Conservation (phyloP, 192 early-diverging fungal species). For the Umbelopsis isabellina region DNA sequence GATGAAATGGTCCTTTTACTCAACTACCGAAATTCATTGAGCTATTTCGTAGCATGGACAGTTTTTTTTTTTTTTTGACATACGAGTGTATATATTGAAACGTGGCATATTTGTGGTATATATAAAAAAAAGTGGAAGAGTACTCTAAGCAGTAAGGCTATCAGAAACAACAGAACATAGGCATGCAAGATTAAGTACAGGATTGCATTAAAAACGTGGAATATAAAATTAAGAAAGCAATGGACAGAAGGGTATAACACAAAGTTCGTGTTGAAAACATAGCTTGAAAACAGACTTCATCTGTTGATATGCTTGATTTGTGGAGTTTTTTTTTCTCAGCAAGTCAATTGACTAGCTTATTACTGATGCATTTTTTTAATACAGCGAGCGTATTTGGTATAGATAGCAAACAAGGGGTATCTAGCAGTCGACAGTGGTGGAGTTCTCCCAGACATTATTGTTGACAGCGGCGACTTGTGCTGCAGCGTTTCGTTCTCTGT, state of each 20-base stretch:
- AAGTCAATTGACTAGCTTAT: background rate
- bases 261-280: slow-evolving; percentile 11
- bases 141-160: slow-evolving; percentile 13
- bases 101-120: slow-evolving; percentile 2
- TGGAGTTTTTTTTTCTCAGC: background rate
- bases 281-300: background rate
- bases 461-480: slow-evolving; percentile 1
- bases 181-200: slow-evolving; percentile 20
- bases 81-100: background rate
- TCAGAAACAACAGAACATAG: slow-evolving; percentile 6
- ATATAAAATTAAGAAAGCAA: background rate
- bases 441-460: background rate
- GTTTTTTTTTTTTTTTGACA: background rate
- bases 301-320: background rate
- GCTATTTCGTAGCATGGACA: too few species aligned
- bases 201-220: background rate
- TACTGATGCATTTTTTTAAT: background rate
- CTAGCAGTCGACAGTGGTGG: slow-evolving; percentile 7
- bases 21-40: too few species aligned
- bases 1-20: too few species aligned
- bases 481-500: slow-evolving; percentile 23
- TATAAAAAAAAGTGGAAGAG: background rate
- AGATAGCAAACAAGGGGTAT: too few species aligned
- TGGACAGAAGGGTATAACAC: slow-evolving; percentile 1
- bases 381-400: too few species aligned